These are phyloP conservation scores for Penicillium robsamsonii DNA, from an alignment of 495 filamentous ascomycete species.

Conservation along the genomic window DNA sequence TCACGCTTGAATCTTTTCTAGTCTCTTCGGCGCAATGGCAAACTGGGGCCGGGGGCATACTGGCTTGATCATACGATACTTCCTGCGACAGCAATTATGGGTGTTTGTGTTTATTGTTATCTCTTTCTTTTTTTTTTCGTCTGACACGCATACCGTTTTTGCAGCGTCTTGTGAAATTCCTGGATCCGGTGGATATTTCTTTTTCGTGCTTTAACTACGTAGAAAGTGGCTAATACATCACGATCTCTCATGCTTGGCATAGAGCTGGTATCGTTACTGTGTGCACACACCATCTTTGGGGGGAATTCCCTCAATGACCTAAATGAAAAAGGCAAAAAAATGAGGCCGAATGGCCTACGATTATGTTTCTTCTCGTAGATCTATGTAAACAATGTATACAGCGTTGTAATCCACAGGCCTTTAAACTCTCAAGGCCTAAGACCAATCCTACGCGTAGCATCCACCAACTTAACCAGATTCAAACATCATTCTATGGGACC, in stretches of 20 bases:
- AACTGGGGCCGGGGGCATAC: constrained; percentile 25
- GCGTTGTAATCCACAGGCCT: neutral
- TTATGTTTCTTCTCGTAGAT: neutral
- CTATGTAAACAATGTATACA: neutral
- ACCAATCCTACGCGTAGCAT: neutral
- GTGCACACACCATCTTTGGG: constrained; percentile 23
- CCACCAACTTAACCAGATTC: no score
- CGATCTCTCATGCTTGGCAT: constrained; percentile 4
- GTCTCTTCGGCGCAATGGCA: constrained; percentile 35
- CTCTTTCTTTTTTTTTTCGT: constrained; percentile 15
- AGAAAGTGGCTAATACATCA: constrained; percentile 12
- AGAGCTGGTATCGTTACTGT: constrained; percentile 6
- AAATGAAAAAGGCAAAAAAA: constrained; percentile 29
- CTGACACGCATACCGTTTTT: constrained; percentile 27
- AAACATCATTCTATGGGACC: constrained; percentile 4
- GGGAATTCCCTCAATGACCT: constrained; percentile 10
- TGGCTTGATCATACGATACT: constrained; percentile 25
- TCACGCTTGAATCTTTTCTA: constrained; percentile 30
- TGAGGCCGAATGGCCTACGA: constrained; percentile 24
- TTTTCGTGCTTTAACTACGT: constrained; percentile 11
- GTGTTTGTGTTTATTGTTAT: constrained; percentile 20
- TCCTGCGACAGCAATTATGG: constrained; percentile 20
- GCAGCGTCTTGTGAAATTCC: constrained; percentile 26
- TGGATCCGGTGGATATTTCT: constrained; percentile 18
- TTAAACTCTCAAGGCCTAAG: neutral